Evolutionary conservation across 108 stramenopile species (phyloP).

Genomic region (Discostella stelligeroides): DNA sequence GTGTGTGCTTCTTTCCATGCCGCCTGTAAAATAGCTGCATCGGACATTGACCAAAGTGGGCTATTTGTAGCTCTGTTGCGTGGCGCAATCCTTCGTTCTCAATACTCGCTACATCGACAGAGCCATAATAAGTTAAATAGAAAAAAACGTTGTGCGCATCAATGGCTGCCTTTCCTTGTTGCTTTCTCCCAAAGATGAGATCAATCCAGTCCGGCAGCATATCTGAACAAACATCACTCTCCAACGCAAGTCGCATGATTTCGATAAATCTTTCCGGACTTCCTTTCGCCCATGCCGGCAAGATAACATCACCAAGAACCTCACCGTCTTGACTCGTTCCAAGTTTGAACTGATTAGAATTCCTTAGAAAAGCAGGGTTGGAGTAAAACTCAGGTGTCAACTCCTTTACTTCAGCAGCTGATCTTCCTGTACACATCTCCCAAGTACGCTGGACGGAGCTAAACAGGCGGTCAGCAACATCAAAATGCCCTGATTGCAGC

Average conservation of each 20-base stretch:
- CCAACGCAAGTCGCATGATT: constrained; percentile 85
- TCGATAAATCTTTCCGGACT: constrained; percentile 90
- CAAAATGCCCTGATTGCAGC: constrained; percentile 96
- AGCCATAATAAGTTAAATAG: constrained; percentile 98
- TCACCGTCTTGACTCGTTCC: constrained; percentile 96
- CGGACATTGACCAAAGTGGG: constrained; percentile 98
- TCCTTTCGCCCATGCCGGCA: constrained; percentile 98
- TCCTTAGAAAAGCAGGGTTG: constrained; percentile 90
- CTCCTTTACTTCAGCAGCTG: constrained; percentile 94
- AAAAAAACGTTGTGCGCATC: constrained; percentile 97
- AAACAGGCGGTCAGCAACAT: constrained; percentile 98
- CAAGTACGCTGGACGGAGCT: constrained; percentile 91
- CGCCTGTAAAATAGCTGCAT: constrained; percentile 80
- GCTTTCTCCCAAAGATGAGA: constrained; percentile 96
- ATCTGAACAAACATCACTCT: constrained; percentile 87
- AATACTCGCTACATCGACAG: constrained; percentile 94
- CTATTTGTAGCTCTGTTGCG: constrained; percentile 95
- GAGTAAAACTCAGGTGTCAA: constrained; percentile 96
- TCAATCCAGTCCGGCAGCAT: constrained; percentile 98
- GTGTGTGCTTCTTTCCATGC: constrained; percentile 40
- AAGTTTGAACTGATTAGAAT: constrained; percentile 89
- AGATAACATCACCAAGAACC: constrained; percentile 88
- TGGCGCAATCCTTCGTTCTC: constrained; percentile 88
- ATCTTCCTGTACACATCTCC: constrained; percentile 90
- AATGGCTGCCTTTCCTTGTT: constrained; percentile 94